These are phyloP conservation scores for Beta corolliflora DNA, from an alignment of 179 eudicot species.

Conservation along the genomic window DNA sequence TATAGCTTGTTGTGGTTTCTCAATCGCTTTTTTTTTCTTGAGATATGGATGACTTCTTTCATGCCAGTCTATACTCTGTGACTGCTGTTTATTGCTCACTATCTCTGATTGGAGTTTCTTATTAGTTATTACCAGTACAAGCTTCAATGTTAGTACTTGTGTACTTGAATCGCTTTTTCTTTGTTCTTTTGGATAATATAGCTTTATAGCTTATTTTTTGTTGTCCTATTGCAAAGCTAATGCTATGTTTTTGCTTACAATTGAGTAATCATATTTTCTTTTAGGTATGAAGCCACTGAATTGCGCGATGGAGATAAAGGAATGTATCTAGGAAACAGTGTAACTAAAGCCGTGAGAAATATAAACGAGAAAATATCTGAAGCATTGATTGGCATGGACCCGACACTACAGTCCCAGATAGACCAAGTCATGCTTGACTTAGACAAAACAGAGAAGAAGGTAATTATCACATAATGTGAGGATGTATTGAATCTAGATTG, in stretches of 20 bases:
- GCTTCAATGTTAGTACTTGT: background rate
- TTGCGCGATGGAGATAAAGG: conserved; percentile 92
- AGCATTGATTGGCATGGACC: conserved; percentile 97
- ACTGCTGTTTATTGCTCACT: background rate
- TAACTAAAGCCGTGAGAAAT: conserved; percentile 80
- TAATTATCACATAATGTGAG: conserved; percentile 17
- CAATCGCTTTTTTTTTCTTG: background rate
- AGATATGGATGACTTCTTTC: background rate
- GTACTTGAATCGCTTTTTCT: background rate
- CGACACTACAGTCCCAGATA: conserved; percentile 90
- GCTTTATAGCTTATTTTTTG: background rate
- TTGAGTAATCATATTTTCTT: conserved; percentile 15
- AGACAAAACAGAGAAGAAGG: conserved; percentile 99
- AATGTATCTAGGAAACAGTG: conserved; percentile 81
- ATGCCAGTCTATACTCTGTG: background rate
- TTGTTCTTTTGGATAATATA: background rate
- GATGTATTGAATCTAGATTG: conserved; percentile 15
- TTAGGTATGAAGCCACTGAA: conserved; percentile 91
- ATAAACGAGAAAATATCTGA: conserved; percentile 92
- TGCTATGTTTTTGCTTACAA: background rate
- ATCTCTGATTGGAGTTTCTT: background rate
- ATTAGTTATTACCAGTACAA: background rate
- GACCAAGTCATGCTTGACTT: conserved; percentile 96
- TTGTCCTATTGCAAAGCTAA: background rate
- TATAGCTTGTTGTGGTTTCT: background rate